Base-by-base conservation (phyloP, 2,329 filamentous ascomycete species). In the Alternaria triticimaculans region DNA sequence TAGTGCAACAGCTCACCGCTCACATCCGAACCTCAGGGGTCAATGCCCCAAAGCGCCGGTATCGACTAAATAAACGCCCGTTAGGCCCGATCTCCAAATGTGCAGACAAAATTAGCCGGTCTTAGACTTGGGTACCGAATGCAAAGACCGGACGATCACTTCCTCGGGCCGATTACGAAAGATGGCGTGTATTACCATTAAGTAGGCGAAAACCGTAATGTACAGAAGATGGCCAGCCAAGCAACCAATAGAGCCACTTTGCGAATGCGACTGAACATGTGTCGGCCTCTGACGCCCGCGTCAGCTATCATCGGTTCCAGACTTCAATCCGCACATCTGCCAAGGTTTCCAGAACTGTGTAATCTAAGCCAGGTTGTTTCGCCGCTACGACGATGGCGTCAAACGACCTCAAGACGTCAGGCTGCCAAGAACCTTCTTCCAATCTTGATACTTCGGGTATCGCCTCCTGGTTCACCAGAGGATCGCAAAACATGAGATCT, bases 401-500 rank as follows among this genome's bases (percentile, higher is more conserved):
- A 56, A 86, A 85, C 14, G 65, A 56, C 41, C 80, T 76, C 15
- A 86, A 71, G 6, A 65, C 69, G 21, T 78, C 70, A 11, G 64
- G 69, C 1, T 70, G 80, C 84, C 84, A 86, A 4, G 78, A 66
- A 4, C 66, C 63, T 50, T 81, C 80, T 37, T 63, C 48, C 3
- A 85, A 68, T 3, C 80, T 80, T 20, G 57, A 48, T 25, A 62
- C 53, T 37, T 55, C 60, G 2, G 80, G 79, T 18, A 86, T 75
- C 3, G 76, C 77, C 15, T 78, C 76, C 59, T 84, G 83, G 44
- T 76, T 69, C 14, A 85, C 83, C 20, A 84, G 65, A 2, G 83
- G 80, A 65, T 86, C 84, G 5, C 77, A 79, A 78, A 82, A 85
- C 50, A 72, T 65, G 30, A 85, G 80, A n/a, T 84, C 72, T 12